Evolutionary conservation across 495 filamentous ascomycete species (phyloP), one percentile per base, ranked within the genome.

Genomic region (Penicillium coprophilum): DNA sequence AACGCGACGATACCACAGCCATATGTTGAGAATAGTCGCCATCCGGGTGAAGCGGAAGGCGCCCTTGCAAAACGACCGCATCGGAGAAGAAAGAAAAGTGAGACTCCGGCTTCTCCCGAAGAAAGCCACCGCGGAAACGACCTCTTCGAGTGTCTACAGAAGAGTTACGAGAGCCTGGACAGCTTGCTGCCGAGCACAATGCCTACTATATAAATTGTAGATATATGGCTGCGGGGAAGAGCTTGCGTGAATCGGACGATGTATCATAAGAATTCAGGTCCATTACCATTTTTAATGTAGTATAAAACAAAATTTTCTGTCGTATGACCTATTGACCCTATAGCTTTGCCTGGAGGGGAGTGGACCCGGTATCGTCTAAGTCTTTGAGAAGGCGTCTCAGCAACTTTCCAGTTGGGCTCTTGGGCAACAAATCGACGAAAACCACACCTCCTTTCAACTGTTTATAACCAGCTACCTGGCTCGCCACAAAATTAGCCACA

Each of bases 381-480:
- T 43, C 40, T n/a, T 23, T 43, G 3, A 43, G 40, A 43, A 43
- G 40, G 0, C 40, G 40, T 11, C 40, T 43, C 20, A 43, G 20
- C 7, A 46, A 13, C 44, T 46, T 46, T 7, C 44, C 44, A 4
- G 44, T 46, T 6, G 44, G 44, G 15, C 27, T 46, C 44, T 46
- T 46, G n/a, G 44, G 44, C 27, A 46, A 27, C 4, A 24, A 46
- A 28, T 46, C 24, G 6, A 46, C 27, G 9, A 28, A 46, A 2
- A 28, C 13, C 6, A 46, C 23, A 6, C 44, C 44, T 3, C 23
- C 44, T 7, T 10, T 27, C 23, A 46, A 19, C 8, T 30, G 44
- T 19, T 46, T 46, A 19, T 46, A 46, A 17, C 44, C 27, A 28
- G 44, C 44, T n/a, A 46, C 44, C 13, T 46, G 44, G 44, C 24